Evolutionary conservation across 1,284 basidiomycete species (phyloP).

Genomic region (Irpex sp.): DNA sequence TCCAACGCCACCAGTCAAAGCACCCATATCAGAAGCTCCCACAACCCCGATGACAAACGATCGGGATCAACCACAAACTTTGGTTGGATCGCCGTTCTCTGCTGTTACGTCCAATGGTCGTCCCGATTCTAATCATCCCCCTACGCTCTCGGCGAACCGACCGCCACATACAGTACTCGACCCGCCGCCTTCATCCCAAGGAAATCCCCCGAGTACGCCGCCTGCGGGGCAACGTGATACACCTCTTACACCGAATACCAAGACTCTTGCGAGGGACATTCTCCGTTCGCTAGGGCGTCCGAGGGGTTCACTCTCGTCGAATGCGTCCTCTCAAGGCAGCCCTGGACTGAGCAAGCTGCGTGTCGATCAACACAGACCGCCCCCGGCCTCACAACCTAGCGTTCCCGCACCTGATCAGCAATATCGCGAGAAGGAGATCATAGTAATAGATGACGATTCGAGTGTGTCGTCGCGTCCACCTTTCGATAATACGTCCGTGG

Average conservation of each 20-base stretch:
- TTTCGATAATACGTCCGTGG: not conserved
- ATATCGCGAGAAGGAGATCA: not conserved
- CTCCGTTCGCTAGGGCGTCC: slow-evolving; percentile 35
- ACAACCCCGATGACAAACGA: not conserved
- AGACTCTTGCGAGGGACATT: slow-evolving; percentile 40
- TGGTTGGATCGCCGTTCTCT: not conserved
- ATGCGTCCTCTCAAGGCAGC: not conserved
- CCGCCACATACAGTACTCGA: not conserved
- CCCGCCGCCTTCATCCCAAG: not conserved
- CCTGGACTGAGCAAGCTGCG: not conserved
- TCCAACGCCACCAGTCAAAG: not conserved
- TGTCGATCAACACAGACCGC: not conserved
- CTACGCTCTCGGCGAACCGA: not conserved
- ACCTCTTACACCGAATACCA: slow-evolving; percentile 30
- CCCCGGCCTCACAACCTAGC: not conserved
- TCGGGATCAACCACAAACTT: not conserved
- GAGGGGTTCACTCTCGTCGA: slow-evolving; percentile 4
- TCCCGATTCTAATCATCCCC: not conserved
- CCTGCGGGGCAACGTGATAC: slow-evolving; percentile 25
- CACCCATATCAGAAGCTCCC: not conserved
- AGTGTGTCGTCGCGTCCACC: not conserved
- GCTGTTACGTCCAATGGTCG: not conserved
- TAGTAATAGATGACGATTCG: not conserved
- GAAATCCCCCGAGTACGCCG: not conserved
- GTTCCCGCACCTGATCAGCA: not conserved